A percentile compares a stretch with the other conserved stretches of the same genome.
Conservation (phyloP, 2,329 filamentous ascomycete genomes). For the Clonostachys solani region DNA sequence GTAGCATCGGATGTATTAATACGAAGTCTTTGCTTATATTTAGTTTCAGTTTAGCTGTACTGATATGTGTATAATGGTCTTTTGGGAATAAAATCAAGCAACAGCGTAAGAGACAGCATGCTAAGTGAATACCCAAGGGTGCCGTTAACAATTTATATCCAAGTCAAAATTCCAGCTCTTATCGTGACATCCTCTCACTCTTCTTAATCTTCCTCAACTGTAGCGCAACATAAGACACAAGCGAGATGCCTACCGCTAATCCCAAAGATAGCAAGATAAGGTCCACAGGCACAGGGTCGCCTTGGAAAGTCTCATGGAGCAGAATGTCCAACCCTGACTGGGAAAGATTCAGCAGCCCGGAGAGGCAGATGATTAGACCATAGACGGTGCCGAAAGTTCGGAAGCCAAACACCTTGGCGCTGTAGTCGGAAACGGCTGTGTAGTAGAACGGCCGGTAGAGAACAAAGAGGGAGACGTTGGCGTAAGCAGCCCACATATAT, state of each 20-base stretch:
- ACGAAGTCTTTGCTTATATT: no score
- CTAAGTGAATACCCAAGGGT: no score
- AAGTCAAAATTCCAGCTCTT: no score
- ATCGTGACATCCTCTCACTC: no score
- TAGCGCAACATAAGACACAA: constrained; percentile 63
- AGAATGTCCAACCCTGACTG: constrained; percentile 77
- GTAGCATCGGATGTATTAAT: no score
- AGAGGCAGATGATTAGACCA: constrained; percentile 81
- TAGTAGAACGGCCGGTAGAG: constrained; percentile 88
- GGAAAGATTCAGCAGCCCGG: constrained; percentile 78
- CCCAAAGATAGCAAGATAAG: constrained; percentile 59
- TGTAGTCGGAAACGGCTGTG: constrained; percentile 84
- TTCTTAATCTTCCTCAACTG: constrained; percentile 13
- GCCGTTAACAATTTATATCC: no score
- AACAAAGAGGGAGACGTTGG: constrained; percentile 75
- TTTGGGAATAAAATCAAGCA: no score
- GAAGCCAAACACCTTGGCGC: constrained; percentile 89
- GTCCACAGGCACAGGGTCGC: constrained; percentile 76
- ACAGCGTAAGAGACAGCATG: no score
- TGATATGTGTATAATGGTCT: no score
- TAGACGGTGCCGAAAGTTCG: constrained; percentile 93
- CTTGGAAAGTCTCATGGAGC: constrained; percentile 67
- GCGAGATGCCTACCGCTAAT: constrained; percentile 55
- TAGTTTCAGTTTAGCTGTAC: no score
- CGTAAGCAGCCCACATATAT: constrained; percentile 65